Evolutionary conservation across 225 moss, liverwort and hornwort genomes (phyloP), one percentile per base, ranked within the genome.

Genomic region (Lunularia cruciata): DNA sequence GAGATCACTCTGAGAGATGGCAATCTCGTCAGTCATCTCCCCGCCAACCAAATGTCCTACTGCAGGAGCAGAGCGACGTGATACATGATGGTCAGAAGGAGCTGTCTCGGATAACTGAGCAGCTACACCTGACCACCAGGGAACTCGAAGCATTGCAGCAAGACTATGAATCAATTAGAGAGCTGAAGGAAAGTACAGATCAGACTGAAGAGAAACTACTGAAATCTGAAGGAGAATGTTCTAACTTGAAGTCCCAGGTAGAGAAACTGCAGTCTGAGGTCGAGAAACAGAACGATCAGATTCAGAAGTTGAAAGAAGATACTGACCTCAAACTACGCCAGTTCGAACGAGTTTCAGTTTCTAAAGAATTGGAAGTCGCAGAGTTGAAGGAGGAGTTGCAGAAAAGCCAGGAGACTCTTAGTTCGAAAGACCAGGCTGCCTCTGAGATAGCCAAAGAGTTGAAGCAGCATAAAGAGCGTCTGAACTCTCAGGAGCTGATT

Each of bases 201-300:
- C 5, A 10, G 3, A 19, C 49, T 8, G 31, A 47, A 22, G 64
- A 63, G 56, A 56, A 45, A 14, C 26, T 76, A 39, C 3, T 28
- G 1, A 25, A 36, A 39, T 51, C 22, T 12, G 26, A 78, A 57
- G 78, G 73, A 10, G 5, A 57, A 14, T 63, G 37, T 2, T 22
- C 3, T 22, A 3, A 6, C 2, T n/a, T 70, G 0, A 26, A 69
- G 36, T 43, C 65, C 8, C 8, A 71, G 20, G 70, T 49, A 28
- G 36, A 67, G 0, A n/a, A 15, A 35, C 22, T 71, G 5, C 54
- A 27, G 8, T 31, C 57, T 39, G 45, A 79, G 34, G 25, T 67
- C 14, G 67, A 67, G 15, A 19, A 26, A 28, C 63, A 63, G 15
- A 63, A 63, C 42, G 28, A 43, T 26, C 43, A 42, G 4, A 45